Percentiles rank a stretch among this genome's conserved stretches.
Conservation (phyloP, 2,329 filamentous ascomycete genomes). For the Aureobasidium melanogenum region DNA sequence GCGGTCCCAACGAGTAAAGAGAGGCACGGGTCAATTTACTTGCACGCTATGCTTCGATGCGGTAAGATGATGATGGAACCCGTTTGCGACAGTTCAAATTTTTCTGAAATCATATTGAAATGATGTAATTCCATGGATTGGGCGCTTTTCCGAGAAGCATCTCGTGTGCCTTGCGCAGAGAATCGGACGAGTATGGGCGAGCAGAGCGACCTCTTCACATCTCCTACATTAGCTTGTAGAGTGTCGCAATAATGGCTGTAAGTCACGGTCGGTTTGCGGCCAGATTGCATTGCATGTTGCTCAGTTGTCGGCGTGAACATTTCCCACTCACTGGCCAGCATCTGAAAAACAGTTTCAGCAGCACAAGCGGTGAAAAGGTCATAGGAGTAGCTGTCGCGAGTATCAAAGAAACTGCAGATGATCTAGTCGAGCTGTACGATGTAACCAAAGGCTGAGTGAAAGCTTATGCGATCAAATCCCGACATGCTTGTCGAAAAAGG, state of each 20-base stretch:
- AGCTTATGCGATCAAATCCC: background rate
- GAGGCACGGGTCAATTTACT: background rate
- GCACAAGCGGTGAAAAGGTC: background rate
- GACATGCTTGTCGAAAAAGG: background rate
- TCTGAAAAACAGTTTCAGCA: background rate
- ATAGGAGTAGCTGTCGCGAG: background rate
- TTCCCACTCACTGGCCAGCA: too few species aligned
- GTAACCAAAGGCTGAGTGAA: background rate
- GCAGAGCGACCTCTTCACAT: background rate
- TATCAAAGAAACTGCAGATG: background rate
- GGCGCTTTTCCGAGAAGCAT: background rate
- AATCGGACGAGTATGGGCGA: background rate
- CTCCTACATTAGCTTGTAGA: background rate
- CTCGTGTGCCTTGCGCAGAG: background rate
- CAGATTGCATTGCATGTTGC: background rate
- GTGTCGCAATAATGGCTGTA: background rate
- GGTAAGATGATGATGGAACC: background rate
- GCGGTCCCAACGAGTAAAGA: background rate
- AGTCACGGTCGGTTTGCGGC: background rate
- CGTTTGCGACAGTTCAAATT: background rate
- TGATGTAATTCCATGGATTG: background rate
- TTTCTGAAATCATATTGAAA: too few species aligned
- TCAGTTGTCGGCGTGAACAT: background rate
- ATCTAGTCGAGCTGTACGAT: background rate
- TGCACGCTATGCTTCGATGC: too few species aligned